Evolutionary conservation across 345 rosid species (phyloP).

Genomic region (Linum tenue): DNA sequence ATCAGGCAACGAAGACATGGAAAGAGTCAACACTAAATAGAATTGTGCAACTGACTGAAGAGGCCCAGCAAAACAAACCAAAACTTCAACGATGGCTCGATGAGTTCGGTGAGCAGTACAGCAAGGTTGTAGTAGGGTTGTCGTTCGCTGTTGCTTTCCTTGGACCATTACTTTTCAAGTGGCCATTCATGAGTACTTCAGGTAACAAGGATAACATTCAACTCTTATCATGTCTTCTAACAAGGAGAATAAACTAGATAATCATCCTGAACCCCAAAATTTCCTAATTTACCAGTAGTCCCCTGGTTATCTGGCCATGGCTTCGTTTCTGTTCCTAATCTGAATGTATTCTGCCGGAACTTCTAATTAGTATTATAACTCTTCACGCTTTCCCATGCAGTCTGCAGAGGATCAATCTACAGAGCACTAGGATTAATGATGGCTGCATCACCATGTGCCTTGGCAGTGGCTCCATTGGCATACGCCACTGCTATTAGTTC

Average conservation of each 20-base stretch:
- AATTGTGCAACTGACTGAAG: slow-evolving; percentile 91
- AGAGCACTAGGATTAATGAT: slow-evolving; percentile 95
- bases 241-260: neutral
- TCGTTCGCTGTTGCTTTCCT: slow-evolving; percentile 66
- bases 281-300: neutral
- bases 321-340: neutral
- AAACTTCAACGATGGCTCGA: slow-evolving; percentile 96
- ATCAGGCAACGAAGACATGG: slow-evolving; percentile 78
- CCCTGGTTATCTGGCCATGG: neutral
- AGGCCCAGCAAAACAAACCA: slow-evolving; percentile 81
- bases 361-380: neutral
- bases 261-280: neutral
- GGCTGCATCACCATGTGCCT: slow-evolving; percentile 95
- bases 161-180: slow-evolving; percentile 86
- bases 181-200: slow-evolving; percentile 81
- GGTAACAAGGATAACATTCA: slow-evolving; percentile 34
- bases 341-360: neutral
- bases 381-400: slow-evolving; percentile 32
- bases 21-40: slow-evolving; percentile 78
- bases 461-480: slow-evolving; percentile 98
- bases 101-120: slow-evolving; percentile 87
- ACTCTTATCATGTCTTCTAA: neutral
- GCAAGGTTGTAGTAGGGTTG: slow-evolving; percentile 80
- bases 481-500: slow-evolving; percentile 94
- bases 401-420: slow-evolving; percentile 86